phyloP scores from a whole-genome alignment of 2,329 filamentous ascomycete species.

The Aspergillus sp. region DNA sequence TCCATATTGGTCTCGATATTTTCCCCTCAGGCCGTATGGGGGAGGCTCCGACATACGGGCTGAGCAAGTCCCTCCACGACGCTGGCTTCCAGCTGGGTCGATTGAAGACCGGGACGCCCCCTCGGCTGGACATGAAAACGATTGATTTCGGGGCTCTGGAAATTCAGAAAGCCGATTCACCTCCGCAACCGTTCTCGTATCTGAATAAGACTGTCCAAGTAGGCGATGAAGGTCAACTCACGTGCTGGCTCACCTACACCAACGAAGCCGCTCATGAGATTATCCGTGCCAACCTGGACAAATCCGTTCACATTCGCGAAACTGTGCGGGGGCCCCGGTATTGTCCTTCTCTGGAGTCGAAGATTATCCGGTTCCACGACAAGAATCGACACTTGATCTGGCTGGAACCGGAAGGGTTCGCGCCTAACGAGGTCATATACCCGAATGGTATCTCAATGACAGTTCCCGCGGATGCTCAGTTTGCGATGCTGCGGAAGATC shows the following conservation, averaged over 20 bases:
- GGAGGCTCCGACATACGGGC: conserved; percentile 81
- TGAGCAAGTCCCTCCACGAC: conserved; percentile 81
- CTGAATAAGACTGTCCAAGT: conserved; percentile 72
- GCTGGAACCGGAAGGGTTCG: conserved; percentile 93
- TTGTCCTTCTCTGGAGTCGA: conserved; percentile 90
- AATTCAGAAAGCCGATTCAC: conserved; percentile 70
- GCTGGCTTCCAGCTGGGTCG: conserved; percentile 85
- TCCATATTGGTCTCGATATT: conserved; percentile 80
- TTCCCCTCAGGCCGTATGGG: conserved; percentile 88
- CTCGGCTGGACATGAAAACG: conserved; percentile 69
- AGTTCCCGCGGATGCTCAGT: conserved; percentile 78
- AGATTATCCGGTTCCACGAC: conserved; percentile 77
- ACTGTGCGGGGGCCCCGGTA: conserved; percentile 91
- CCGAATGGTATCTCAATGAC: conserved; percentile 98
- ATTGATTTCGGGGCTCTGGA: conserved; percentile 71
- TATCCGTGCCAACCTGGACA: conserved; percentile 81
- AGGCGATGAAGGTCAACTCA: conserved; percentile 60
- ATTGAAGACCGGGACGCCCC: conserved; percentile 92
- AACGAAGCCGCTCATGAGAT: conserved; percentile 75
- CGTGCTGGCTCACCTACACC: conserved; percentile 82
- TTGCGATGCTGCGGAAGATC: conserved; percentile 75
- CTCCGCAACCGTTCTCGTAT: conserved; percentile 85
- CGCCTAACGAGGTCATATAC: conserved; percentile 75
- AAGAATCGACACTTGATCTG: conserved; percentile 82
- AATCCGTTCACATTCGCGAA: conserved; percentile 92